Evolutionary conservation across 1,139 yeast genomes (phyloP), one percentile per base, ranked within the genome.

Genomic region (Kodamaea ohmeri): DNA sequence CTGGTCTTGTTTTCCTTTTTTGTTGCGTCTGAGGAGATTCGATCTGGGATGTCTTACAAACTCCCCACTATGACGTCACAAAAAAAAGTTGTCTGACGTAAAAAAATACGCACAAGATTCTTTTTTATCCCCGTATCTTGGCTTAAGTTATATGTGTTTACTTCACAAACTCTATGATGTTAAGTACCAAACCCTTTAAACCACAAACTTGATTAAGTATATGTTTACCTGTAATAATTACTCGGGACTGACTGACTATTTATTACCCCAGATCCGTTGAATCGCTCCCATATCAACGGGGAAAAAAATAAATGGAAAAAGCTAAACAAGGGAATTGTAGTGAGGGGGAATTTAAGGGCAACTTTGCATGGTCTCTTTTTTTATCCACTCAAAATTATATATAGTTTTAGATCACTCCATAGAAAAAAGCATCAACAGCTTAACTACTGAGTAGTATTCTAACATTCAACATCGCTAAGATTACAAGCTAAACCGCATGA

Each of bases 281-380:
- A 29, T 4, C 11, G 9, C 15, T 19, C 6, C 30, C 12, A 8
- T 13, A 16, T 4, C 9, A 27, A n/a, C 15, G n/a, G 29, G 24
- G 12, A 34, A 25, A 34, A 34, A 27, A 17, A 25, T 14, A 27
- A 28, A 16, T 18, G 26, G 12, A 29, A 29, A 12, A 29, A 16
- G 19, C 11, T 16, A 29, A 29, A 6, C 16, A 19, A 11, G 15
- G 25, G 6, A 19, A 29, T 12, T 19, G 32, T 29, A 16, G 32
- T 29, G 32, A 37, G 39, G 40, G 40, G 40, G 21, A 24, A 9
- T 27, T 27, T 15, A 27, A 33, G 29, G 24, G 16, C 25, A 15
- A 19, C n/a, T 17, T 3, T 9, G 19, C 9, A 6, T n/a, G 8
- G 12, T 19, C 4, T 20, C 12, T 21, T 20, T 20, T 12, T 17